phyloP scores from a whole-genome alignment of 352 stramenopile species.

The Stramenopiles sp. region DNA sequence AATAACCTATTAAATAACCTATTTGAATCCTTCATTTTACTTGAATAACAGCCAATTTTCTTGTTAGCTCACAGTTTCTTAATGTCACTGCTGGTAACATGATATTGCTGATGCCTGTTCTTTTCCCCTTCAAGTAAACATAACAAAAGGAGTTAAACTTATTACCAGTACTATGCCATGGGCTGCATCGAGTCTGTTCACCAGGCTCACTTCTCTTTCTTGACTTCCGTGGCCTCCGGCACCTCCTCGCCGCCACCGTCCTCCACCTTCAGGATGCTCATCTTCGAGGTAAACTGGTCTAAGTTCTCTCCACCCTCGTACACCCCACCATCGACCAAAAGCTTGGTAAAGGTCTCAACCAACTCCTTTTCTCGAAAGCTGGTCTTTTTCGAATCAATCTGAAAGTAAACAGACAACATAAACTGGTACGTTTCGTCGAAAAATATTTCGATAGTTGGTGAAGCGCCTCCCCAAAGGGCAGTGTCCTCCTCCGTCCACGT shows the following conservation, averaged over 20 bases:
- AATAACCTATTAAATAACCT: too few species aligned
- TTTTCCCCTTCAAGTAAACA: too few species aligned
- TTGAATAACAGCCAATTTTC: too few species aligned
- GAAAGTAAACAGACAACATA: background rate
- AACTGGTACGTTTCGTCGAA: background rate
- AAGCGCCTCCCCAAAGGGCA: background rate
- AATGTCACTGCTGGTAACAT: too few species aligned
- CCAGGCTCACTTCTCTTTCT: too few species aligned
- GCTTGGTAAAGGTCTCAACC: background rate
- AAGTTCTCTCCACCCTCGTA: background rate
- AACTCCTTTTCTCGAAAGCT: background rate
- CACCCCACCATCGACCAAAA: background rate
- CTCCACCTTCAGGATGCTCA: background rate
- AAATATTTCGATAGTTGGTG: background rate
- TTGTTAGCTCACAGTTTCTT: too few species aligned
- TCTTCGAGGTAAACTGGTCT: background rate
- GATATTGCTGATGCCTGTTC: too few species aligned
- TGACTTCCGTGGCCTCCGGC: background rate
- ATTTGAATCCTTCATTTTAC: too few species aligned
- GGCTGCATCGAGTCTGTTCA: too few species aligned
- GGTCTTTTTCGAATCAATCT: slow-evolving; percentile 1
- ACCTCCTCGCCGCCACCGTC: background rate
- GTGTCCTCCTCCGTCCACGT: background rate
- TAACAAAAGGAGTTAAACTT: too few species aligned
- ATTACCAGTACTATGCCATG: too few species aligned